Evolutionary conservation across 2,329 filamentous ascomycete species (phyloP), one percentile per base, ranked within the genome.

Genomic region (Microascus cirrosus): DNA sequence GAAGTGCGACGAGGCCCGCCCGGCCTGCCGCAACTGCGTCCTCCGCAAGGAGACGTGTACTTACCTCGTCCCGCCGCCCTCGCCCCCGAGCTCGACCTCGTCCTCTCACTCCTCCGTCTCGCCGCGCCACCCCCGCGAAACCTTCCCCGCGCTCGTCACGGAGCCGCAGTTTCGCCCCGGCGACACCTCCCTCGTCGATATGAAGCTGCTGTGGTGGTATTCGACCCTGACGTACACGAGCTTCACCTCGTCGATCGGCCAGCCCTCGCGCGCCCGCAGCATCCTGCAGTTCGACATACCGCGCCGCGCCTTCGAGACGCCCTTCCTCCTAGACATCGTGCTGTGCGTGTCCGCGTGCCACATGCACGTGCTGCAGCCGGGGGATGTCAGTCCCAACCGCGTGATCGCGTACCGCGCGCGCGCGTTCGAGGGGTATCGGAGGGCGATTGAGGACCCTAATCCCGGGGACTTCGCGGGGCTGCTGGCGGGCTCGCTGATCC

Each of bases 121-220:
- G 22, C 22, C 45, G 7, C 54, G 22, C 58, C 48, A 15, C 59
- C 59, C 36, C 53, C 57, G 18, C 58, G 59, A 18, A 35, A 62
- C 52, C 56, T 12, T 50, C 45, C 34, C 42, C 39, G 50, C 52
- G 55, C 25, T 35, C 52, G 12, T 18, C 13, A n/a, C 51, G 1
- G 51, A 53, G n/a, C 51, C 51, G 53, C 36, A 36, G 45, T 55
- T 71, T 59, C 62, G 65, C 11, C 68, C 74, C 1, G 59, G 60
- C 1, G 66, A 65, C 13, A 65, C 71, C 56, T 67, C 73, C 48
- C 68, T 71, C 35, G 62, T 69, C 28, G 78, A 82, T 60, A 78
- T 83, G 76, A 76, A 73, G 61, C 71, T 82, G 48, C 64, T 83
- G 7, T 82, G 79, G 78, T 79, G 80, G 63, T 83, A 80, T 63